Evolutionary conservation across 441 rosid species (phyloP).

Genomic region (Pelargonium fulgidum): DNA sequence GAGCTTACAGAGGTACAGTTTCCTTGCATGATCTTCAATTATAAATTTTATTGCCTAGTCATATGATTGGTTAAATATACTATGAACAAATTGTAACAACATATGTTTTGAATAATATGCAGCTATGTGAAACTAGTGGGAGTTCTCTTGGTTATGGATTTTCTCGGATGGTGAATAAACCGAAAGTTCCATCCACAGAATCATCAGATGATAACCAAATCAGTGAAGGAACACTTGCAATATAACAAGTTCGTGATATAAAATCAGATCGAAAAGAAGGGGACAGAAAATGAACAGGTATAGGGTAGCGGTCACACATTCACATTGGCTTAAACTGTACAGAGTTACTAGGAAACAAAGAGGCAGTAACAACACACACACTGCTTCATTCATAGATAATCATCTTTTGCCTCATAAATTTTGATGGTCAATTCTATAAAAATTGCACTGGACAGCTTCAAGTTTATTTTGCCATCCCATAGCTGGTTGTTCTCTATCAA

Average conservation of each 20-base stretch:
- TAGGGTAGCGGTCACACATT: slow-evolving; percentile 18
- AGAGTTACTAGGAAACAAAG: neutral
- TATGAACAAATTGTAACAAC: no score
- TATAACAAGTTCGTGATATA: slow-evolving; percentile 27
- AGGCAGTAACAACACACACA: neutral
- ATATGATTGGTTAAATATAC: neutral
- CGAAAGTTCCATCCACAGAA: slow-evolving; percentile 47
- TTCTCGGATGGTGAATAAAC: slow-evolving; percentile 52
- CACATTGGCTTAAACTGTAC: neutral
- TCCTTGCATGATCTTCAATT: neutral
- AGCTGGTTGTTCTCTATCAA: no score
- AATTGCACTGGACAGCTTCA: neutral
- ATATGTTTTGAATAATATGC: slow-evolving; percentile 22
- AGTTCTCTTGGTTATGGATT: slow-evolving; percentile 90
- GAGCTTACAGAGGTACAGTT: slow-evolving; percentile 75
- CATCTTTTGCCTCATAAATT: slow-evolving; percentile 5
- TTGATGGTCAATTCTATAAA: neutral
- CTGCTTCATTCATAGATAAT: neutral
- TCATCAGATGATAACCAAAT: slow-evolving; percentile 60
- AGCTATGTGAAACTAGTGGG: slow-evolving; percentile 78
- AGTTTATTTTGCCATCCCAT: no score
- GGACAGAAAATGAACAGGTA: slow-evolving; percentile 24
- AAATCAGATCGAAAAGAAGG: slow-evolving; percentile 11
- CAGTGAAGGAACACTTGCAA: slow-evolving; percentile 63
- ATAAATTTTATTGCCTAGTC: neutral